Evolutionary conservation across 768 basidiomycete species (phyloP), one percentile per base, ranked within the genome.

Genomic region (Rhizopogon vinicolor): DNA sequence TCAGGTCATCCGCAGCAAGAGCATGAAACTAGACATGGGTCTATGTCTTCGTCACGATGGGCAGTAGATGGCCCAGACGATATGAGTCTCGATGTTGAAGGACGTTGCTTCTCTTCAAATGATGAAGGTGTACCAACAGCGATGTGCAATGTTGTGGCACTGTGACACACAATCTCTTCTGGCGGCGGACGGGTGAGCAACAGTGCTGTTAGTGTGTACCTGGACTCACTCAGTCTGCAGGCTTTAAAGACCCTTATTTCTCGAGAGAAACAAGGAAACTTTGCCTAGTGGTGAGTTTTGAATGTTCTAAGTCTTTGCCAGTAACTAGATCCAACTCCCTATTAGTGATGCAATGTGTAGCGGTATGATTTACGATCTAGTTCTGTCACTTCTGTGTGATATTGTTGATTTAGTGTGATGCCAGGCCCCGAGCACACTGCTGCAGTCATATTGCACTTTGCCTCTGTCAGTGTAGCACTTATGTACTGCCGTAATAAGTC

Each of bases 201-300:
- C 25, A 33, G 3, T 0, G 1, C 19, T 2, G 4, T 25, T 19
- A 29, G 7, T 33, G 10, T 5, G 10, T 31, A 14, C n/a, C 13
- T 31, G 31, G 31, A 2, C 41, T 18, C 12, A 39, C 28, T 8
- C 53, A 10, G 60, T n/a, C 13, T 42, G 12, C 48, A 83, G 83
- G 79, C 9, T 85, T 85, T 69, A 82, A 78, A 72, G 83, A 86
- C 62, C 84, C 84, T 0, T 85, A 86, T 56, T n/a, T 76, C 82
- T 19, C 73, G 72, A n/a, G 81, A 83, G 41, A 81, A 85, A 49
- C 79, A 79, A 59, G 51, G 70, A 1, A 75, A 76, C 45, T 86
- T 84, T 61, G 67, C 70, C 0, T 78, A 80, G 63, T 85, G 84
- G 81, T 80, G 61, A 44, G 75, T 63, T 28, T 31, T 10, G 18